Base-by-base conservation (phyloP, 148 eudicot species). In the Mesembryanthemum crystallinum region DNA sequence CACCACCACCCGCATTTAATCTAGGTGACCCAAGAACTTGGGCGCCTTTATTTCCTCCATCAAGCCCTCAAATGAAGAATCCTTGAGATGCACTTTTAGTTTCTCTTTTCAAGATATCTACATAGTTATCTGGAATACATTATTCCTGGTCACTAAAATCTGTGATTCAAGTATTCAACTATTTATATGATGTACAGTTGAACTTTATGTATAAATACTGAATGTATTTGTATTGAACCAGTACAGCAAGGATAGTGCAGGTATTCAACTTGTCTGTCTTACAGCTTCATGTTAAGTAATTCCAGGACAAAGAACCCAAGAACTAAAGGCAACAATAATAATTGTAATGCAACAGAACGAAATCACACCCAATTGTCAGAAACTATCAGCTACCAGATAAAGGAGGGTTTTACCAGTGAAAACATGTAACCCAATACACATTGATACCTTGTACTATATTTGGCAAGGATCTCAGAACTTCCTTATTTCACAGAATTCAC, bases 11-110 rank as follows among this genome's bases (percentile, higher is more conserved):
- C 27, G 37, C 37, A 62, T 72, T 85, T 73, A 51, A 80, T 76
- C 70, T 73, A 67, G 70, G 77, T 52, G 84, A 81, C 49, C 88
- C 83, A 20, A 83, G 68, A 69, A 86, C 83, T 23, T 86, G 87
- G 89, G 73, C 70, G 17, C 84, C 83, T 33, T 24, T 71, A 76
- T 20, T 65, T 69, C 87, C 75, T 72, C 77, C 80, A 73, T 47
- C 59, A 59, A 77, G 63, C 55, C 69, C 72, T 45, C 55, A 77
- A 62, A 72, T 67, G 67, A 72, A 75, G 66, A 71, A 77, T 21
- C 82, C 78, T 28, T 78, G 37, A 73, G 35, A 29, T 3, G 20
- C 43, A 47, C 61, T 43, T 77, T 39, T 64, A 29, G 27, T 12
- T 63, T 74, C 60, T 52, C 18, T 32, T 68, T 23, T 33, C 62